Base-by-base conservation (phyloP, 2,329 filamentous ascomycete genomes). In the Penicillium decumbens region DNA sequence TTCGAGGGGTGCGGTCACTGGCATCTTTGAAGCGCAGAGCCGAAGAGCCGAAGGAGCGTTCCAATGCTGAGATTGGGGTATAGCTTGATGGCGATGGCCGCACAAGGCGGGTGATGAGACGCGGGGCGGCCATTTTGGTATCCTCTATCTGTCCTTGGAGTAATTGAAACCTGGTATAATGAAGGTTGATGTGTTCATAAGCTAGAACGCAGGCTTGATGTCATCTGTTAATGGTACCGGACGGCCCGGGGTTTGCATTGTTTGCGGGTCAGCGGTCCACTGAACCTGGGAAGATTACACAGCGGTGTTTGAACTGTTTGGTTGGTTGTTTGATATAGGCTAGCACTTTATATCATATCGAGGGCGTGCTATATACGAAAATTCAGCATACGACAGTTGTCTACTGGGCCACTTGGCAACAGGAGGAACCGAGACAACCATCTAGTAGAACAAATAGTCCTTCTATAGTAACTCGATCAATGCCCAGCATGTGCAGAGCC, bases 1-100 rank as follows among this genome's bases (percentile, higher is more conserved):
- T 82, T 56, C 80, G 76, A 51, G 80, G 76, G 53, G 67, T 69
- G 51, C 76, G 72, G 49, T 77, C 74, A 58, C 77, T 79, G 55
- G 73, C 65, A 61, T 78, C 78, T 43, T 71, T 68, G 52, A 61
- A 49, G 27, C 62, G 65, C 48, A 65, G 53, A 53, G 58, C 56
- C 50, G 65, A 62, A 41, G 59, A 63, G 46, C 62, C 60, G 57
- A 71, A 69, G n/a, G 64, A 50, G 40, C 66, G 61, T 52, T 54
- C 51, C 45, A 62, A 44, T 49, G 54, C 58, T 40, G 65, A 61
- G 40, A 70, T 49, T 3, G 58, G 45, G 42, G 58, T 51, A 18
- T 49, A 30, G 12, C 56, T 37, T 3, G 56, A 59, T 18, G 57
- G 50, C 29, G 70, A 61, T 28, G 75, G 66, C 52, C 76, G 72